A percentile compares a stretch with the other conserved stretches of the same genome.
Evolutionary conservation across 2,329 filamentous ascomycete genomes (phyloP).

Genomic region (Cordyceps cateniannulata): DNA sequence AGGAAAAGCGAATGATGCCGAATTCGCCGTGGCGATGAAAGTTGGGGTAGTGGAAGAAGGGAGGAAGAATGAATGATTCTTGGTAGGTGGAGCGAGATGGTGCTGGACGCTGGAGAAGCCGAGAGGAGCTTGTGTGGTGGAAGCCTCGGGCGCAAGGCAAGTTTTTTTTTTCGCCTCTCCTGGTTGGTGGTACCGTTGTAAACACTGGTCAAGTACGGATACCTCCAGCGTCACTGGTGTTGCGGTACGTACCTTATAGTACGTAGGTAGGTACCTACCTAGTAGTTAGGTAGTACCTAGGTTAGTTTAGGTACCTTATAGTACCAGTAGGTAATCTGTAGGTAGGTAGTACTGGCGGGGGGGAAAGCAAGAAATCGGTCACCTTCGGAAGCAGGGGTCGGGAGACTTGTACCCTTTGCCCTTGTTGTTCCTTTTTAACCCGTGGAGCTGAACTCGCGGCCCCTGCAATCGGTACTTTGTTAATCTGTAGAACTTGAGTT

Average conservation of each 20-base stretch:
- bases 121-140: neutral
- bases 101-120: conserved; percentile 5
- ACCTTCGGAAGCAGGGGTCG: neutral
- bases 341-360: too few species aligned
- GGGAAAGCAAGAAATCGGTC: neutral
- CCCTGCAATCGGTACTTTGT: neutral
- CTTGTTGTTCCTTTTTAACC: conserved; percentile 7
- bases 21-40: neutral
- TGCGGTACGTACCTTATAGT: too few species aligned
- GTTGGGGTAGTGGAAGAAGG: neutral
- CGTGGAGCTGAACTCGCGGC: neutral
- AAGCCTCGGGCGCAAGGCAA: conserved; percentile 6
- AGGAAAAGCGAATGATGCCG: neutral
- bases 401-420: neutral
- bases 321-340: too few species aligned
- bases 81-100: conserved; percentile 8
- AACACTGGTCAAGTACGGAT: neutral
- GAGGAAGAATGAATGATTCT: neutral
- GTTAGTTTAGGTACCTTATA: too few species aligned
- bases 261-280: too few species aligned
- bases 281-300: too few species aligned
- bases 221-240: too few species aligned
- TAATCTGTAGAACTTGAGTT: neutral
- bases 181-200: neutral
- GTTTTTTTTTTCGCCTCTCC: neutral